Base-by-base conservation (phyloP, 1,284 basidiomycete species). In the Cronartium ribicola region DNA sequence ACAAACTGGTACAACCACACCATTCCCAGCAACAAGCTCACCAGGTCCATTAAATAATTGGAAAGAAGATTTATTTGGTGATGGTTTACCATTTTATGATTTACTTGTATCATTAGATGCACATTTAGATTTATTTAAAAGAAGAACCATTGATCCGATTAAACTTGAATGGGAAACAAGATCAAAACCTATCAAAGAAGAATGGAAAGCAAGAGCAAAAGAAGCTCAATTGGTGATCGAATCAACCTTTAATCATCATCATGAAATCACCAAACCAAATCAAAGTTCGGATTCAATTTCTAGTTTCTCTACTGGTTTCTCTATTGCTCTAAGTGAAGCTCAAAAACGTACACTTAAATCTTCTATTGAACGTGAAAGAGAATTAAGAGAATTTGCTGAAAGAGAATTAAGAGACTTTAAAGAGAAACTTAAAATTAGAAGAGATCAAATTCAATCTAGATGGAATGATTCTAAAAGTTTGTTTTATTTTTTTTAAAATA, bases 391-490 rank as follows among this genome's bases (percentile, higher is more conserved):
- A 51, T 64, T 76, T 48, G 75, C 79, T 70, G 79, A 80, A 76
- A 61, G 75, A 36, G 77, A 77, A 68, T 76, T 77, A 14, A 75
- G 59, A 44, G 79, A 79, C 60, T 76, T 79, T 13, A 66, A 77
- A 36, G 75, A 57, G 10, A 76, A 76, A 65, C 75, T 77, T 29
- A 70, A 75, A 55, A 75, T 76, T 14, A 71, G 76, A 51, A 20
- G 79, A 17, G 66, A 71, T 36, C 76, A 74, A 43, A 59, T 80
- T 17, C 68, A 76, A 57, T 63, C 75, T 40, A 78, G 77, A 68
- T 80, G 80, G 80, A 79, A 80, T 61, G 79, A 80, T 55, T 63
- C 77, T 76, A 77, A 78, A 67, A 69, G 78, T 78, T 66, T 22
- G 70, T 57, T 43, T 39, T 11, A 78, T 75, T 4, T 72, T 41